Evolutionary conservation across 768 basidiomycete species (phyloP), one percentile per base, ranked within the genome.

Genomic region (Suillus occidentalis): DNA sequence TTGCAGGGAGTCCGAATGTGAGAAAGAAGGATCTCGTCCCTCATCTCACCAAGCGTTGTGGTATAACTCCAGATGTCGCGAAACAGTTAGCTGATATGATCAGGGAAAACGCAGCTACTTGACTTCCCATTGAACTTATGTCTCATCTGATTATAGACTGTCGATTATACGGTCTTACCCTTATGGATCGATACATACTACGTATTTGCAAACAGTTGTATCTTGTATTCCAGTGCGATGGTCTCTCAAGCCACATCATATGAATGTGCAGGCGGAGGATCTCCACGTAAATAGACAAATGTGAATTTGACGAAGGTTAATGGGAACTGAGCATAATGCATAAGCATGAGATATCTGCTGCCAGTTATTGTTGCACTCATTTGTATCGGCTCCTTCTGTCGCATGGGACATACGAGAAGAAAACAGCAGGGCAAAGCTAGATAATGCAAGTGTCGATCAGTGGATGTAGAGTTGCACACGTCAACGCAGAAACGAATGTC

Each of bases 41-140:
- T 25, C 66, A 71, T 25, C 66, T 75, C 69, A 73, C 67, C 2
- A 75, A 73, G 49, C 72, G 75, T 49, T 76, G 73, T 36, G 59
- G 56, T 5, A 31, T 75, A 13, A 69, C 73, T 7, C 7, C 50
- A 14, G 74, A 75, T 1, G 61, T 71, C 0, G 74, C 74, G 3
- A 64, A 69, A 12, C 64, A 31, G 25, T 42, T 59, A 12, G 18
- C 12, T 42, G 0, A 20, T 0, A 22, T 42, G 28, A 31, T 59
- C 16, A 20, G 6, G 28, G 0, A 3, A 28, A 16, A 28, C 22
- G 1, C 2, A 42, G 58, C 0, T 28, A 28, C 28, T 28, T 31
- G 40, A 59, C 25, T 6, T 28, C 28, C 25, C 4, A n/a, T 42
- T 42, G 18, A 6, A 59, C 7, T 42, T 42, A 42, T 59, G 18